Evolutionary conservation across 306 rosid genomes (phyloP).

Genomic region (Lathyrus sativus): DNA sequence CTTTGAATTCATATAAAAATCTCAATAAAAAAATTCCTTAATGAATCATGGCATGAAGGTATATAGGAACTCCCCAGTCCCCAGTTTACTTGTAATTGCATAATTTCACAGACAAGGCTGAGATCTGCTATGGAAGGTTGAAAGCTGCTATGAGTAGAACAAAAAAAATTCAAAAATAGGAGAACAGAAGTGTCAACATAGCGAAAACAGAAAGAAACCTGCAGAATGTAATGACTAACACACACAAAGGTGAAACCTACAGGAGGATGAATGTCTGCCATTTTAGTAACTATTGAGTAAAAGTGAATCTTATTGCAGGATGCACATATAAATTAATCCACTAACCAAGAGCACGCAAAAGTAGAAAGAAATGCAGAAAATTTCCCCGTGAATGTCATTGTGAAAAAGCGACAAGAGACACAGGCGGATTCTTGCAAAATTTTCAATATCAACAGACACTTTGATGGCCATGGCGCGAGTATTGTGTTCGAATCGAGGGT

Average conservation of each 20-base stretch:
- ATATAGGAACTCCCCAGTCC: conserved; percentile 1
- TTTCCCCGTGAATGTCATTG: too few species aligned
- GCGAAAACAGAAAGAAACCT: conserved; percentile 19
- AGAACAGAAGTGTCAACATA: conserved; percentile 25
- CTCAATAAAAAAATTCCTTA: not conserved
- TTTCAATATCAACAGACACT: too few species aligned
- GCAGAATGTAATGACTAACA: not conserved
- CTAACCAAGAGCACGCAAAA: too few species aligned
- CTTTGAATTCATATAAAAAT: conserved; percentile 29
- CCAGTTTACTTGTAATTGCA: conserved; percentile 75
- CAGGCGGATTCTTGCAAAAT: too few species aligned
- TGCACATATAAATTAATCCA: too few species aligned
- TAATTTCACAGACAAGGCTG: conserved; percentile 76
- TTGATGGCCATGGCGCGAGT: too few species aligned
- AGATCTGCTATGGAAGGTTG: conserved; percentile 84
- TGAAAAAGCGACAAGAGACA: too few species aligned
- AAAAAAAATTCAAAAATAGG: not conserved
- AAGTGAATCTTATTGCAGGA: not conserved
- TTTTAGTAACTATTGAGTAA: conserved; percentile 18
- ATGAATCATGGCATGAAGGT: conserved; percentile 12
- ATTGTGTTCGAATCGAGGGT: too few species aligned
- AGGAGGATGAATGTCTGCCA: not conserved
- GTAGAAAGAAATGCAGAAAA: too few species aligned
- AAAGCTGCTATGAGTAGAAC: conserved; percentile 45
- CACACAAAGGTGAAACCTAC: conserved; percentile 3